phyloP scores from a whole-genome alignment of 2,329 filamentous ascomycete genomes.

The Cercospora zeae-maydis region DNA sequence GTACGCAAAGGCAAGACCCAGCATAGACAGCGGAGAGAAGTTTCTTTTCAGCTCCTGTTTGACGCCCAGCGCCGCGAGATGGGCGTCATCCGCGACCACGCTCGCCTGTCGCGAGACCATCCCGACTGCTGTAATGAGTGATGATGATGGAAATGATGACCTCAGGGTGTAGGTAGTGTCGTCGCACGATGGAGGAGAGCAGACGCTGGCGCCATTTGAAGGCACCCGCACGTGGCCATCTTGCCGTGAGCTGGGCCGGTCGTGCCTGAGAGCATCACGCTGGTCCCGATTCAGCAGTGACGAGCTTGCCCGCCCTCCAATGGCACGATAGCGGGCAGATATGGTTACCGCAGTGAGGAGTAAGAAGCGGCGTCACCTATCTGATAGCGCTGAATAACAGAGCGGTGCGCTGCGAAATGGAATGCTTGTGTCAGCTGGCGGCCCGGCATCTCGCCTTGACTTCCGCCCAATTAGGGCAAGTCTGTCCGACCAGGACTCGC shows the following conservation, averaged over 20 bases:
- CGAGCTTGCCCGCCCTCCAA: neutral
- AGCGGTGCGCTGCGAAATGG: neutral
- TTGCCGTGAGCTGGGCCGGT: neutral
- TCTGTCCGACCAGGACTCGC: neutral
- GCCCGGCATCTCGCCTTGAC: neutral
- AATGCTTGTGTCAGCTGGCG: neutral
- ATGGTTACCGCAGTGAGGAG: neutral
- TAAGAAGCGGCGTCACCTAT: neutral
- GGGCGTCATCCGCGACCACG: slow-evolving; percentile 44
- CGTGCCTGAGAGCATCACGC: slow-evolving; percentile 2
- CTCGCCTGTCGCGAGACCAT: slow-evolving; percentile 12
- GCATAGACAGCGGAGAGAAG: slow-evolving; percentile 58
- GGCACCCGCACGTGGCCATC: neutral
- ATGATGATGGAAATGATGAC: neutral
- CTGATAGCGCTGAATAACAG: neutral
- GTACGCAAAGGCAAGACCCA: slow-evolving; percentile 57
- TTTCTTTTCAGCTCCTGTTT: slow-evolving; percentile 57
- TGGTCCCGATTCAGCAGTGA: neutral
- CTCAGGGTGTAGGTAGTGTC: neutral
- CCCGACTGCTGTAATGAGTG: neutral
- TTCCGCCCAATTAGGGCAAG: neutral
- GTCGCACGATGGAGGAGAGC: neutral
- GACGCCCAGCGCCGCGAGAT: slow-evolving; percentile 56
- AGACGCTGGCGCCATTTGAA: slow-evolving; percentile 11
- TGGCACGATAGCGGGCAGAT: neutral